Base-by-base conservation (phyloP, 345 rosid genomes). In the Cardamine chenopodiifolia region DNA sequence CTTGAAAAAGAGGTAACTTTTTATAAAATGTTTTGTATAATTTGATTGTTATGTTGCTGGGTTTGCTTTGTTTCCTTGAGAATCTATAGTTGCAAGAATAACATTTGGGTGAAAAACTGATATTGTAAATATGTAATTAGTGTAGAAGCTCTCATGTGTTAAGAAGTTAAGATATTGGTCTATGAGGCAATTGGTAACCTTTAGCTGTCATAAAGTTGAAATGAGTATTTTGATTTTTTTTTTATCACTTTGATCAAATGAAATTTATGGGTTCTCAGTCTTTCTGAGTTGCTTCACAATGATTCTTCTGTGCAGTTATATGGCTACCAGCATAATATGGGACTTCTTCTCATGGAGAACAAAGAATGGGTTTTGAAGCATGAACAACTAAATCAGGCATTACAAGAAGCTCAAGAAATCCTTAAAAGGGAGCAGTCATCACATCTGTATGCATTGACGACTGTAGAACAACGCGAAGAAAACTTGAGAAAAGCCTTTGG, bases 291-390 rank as follows among this genome's bases (percentile, higher is more conserved):
- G 55, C 8, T 44, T 64, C 8, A 57, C 5, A 4, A 50, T 14
- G 17, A 31, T 26, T 70, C n/a, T 64, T 12, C 19, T 77, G 42
- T 59, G 65, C 83, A 90, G 98, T 84, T 94, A 73, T 82, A 67
- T 83, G 90, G 88, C 58, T 91, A 94, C 71, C 98, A 94, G 62
- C 85, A 94, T 62, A 88, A 86, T 63, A 91, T 91, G 98, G 98
- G 98, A 49, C 89, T 94, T 42, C 88, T 94, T 50, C 88, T 94
- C 12, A 80, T 94, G 47, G 97, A 94, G 87, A 91, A 90, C 65
- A 84, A 86, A 65, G 88, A 86, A 69, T 89, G 89, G 96, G 78
- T 31, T 11, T 78, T 68, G 8, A 86, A 80, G 68, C 81, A 78
- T 53, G 93, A 85, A 55, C 83, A 86, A 42, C 63, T 87, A 40